Evolutionary conservation across 257 asterid species (phyloP).

Genomic region (Nicotiana benthamiana): DNA sequence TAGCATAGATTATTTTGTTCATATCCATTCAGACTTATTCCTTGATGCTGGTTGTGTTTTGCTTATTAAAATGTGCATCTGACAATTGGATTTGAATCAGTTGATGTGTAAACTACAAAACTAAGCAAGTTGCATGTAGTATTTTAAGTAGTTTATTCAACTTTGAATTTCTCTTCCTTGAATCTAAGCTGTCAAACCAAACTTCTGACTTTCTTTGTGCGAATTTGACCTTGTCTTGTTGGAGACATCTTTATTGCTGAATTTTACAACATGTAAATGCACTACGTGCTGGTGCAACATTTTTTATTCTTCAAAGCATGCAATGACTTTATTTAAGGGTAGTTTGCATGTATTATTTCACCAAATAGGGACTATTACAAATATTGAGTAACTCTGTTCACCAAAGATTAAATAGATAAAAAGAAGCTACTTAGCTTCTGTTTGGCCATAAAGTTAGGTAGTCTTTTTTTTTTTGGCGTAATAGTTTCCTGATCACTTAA

Average conservation of each 20-base stretch:
- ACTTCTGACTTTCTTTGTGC: neutral
- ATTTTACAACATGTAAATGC: neutral
- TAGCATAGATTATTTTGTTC: slow-evolving; percentile 1
- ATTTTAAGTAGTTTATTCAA: neutral
- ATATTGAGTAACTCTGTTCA: neutral
- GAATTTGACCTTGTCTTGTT: neutral
- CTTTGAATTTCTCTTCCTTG: neutral
- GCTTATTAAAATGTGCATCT: neutral
- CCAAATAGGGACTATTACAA: accelerated
- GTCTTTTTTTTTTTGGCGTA: too few species aligned
- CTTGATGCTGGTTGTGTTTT: neutral
- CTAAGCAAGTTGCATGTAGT: neutral
- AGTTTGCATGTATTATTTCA: neutral
- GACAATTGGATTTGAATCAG: slow-evolving; percentile 4
- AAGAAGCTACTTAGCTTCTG: too few species aligned
- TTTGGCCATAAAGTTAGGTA: too few species aligned
- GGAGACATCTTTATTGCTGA: neutral
- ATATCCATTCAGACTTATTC: neutral
- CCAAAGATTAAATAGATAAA: neutral
- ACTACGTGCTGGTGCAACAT: slow-evolving; percentile 14
- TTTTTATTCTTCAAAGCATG: neutral
- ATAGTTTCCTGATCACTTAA: too few species aligned
- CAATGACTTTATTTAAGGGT: neutral
- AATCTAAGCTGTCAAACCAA: neutral
- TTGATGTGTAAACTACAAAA: neutral